Evolutionary conservation across 2,329 filamentous ascomycete species (phyloP).

Genomic region (Daldinia sp.): DNA sequence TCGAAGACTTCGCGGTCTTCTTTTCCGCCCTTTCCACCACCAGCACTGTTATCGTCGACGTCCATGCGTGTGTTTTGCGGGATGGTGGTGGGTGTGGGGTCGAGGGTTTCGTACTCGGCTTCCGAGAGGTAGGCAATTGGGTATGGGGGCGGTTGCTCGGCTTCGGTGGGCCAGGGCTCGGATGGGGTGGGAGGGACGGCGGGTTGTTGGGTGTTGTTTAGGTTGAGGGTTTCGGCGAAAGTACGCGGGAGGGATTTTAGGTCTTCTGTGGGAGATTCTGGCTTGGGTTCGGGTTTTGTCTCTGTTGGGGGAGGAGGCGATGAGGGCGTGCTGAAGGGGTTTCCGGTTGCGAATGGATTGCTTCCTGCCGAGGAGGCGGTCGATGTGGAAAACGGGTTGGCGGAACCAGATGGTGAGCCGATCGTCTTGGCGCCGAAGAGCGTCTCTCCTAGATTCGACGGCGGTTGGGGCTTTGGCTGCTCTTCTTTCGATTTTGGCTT

Average conservation of each 20-base stretch:
- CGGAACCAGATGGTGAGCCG: constrained; percentile 46
- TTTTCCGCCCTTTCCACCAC: constrained; percentile 50
- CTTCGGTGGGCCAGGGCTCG: constrained; percentile 78
- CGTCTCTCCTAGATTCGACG: constrained; percentile 67
- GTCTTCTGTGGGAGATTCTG: constrained; percentile 25
- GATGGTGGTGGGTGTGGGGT: constrained; percentile 62
- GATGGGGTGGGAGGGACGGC: constrained; percentile 52
- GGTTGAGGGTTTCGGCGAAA: constrained; percentile 78
- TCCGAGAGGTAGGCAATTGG: constrained; percentile 81
- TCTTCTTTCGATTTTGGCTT: constrained; percentile 47
- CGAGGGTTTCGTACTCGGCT: constrained; percentile 90
- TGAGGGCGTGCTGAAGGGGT: constrained; percentile 55
- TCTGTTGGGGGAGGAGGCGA: constrained; percentile 25
- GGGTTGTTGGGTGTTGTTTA: constrained; percentile 64
- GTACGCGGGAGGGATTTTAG: constrained; percentile 60
- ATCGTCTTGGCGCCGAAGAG: constrained; percentile 72
- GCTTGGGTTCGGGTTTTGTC: constrained; percentile 28
- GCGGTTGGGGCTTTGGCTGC: constrained; percentile 46
- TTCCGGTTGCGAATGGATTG: constrained; percentile 69
- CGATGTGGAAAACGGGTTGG: constrained; percentile 69
- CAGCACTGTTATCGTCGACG: constrained; percentile 50
- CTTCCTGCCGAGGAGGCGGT: constrained; percentile 47
- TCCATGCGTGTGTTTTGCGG: constrained; percentile 60
- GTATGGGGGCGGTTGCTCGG: constrained; percentile 74
- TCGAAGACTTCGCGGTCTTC: constrained; percentile 79